These are phyloP conservation scores for Penicillium ochrochloron DNA, from an alignment of 495 filamentous ascomycete species.

Conservation along the genomic window DNA sequence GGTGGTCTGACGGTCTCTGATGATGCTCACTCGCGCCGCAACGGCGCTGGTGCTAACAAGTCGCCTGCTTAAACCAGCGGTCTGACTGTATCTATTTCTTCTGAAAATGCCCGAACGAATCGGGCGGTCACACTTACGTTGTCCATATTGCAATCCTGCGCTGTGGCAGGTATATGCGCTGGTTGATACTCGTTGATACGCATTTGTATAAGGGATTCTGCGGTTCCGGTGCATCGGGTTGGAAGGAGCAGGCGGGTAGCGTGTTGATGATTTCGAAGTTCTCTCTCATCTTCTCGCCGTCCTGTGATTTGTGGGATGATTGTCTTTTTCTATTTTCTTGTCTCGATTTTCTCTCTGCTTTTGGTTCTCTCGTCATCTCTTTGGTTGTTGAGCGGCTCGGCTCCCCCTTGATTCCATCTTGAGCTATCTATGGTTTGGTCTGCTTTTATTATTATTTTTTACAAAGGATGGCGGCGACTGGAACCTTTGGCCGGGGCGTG, in stretches of 20 bases:
- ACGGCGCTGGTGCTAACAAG: conserved; percentile 62
- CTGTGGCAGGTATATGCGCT: conserved; percentile 60
- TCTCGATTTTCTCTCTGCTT: conserved; percentile 4
- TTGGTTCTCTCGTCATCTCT: conserved; percentile 15
- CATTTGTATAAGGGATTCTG: conserved; percentile 57
- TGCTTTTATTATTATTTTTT: conserved; percentile 40
- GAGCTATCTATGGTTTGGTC: conserved; percentile 38
- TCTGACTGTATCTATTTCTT: conserved; percentile 22
- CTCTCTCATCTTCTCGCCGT: conserved; percentile 36
- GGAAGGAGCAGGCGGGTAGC: conserved; percentile 57
- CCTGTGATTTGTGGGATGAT: conserved; percentile 35
- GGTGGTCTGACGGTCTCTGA: conserved; percentile 81
- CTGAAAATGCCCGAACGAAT: conserved; percentile 25
- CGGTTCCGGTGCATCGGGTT: conserved; percentile 56
- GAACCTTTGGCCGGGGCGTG: conserved; percentile 24
- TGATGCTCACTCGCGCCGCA: conserved; percentile 75
- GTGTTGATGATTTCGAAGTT: conserved; percentile 45
- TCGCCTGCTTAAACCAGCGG: conserved; percentile 49
- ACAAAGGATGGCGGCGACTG: conserved; percentile 31
- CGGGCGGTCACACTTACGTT: conserved; percentile 40
- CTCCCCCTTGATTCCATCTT: conserved; percentile 44
- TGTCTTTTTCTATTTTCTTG: conserved; percentile 36
- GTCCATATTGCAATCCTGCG: conserved; percentile 48
- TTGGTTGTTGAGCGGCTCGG: conserved; percentile 39
- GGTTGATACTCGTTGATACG: conserved; percentile 64